Evolutionary conservation across 2,329 filamentous ascomycete genomes (phyloP).

Genomic region (Curvularia lunata): DNA sequence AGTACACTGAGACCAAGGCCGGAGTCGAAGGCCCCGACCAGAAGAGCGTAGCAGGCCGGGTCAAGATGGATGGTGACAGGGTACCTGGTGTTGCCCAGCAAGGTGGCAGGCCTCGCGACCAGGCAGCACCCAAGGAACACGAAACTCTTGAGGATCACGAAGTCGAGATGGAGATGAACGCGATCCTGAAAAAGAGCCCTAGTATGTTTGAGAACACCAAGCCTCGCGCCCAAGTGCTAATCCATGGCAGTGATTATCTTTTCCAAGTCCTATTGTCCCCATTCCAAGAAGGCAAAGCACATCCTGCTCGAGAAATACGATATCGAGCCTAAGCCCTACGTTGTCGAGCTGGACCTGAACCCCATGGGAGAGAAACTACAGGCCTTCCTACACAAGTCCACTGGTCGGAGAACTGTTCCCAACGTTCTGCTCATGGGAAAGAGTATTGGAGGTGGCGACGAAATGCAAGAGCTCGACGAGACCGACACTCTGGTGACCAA

Average conservation of each 20-base stretch:
- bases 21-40: slow-evolving; percentile 49
- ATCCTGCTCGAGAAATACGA: slow-evolving; percentile 84
- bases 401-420: slow-evolving; percentile 84
- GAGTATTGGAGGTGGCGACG: slow-evolving; percentile 89
- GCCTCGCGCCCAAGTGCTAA: slow-evolving; percentile 15
- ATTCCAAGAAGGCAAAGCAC: slow-evolving; percentile 82
- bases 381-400: slow-evolving; percentile 71
- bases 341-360: slow-evolving; percentile 90
- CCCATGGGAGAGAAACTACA: slow-evolving; percentile 76
- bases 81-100: slow-evolving; percentile 53
- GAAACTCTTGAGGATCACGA: slow-evolving; percentile 67
- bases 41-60: slow-evolving; percentile 61
- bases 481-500: slow-evolving; percentile 72
- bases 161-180: slow-evolving; percentile 74
- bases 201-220: slow-evolving; percentile 59
- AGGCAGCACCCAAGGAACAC: slow-evolving; percentile 50
- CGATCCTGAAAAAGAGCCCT: slow-evolving; percentile 82
- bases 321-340: slow-evolving; percentile 80
- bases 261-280: slow-evolving; percentile 91
- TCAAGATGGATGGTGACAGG: slow-evolving; percentile 54
- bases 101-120: slow-evolving; percentile 51
- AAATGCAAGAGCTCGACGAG: slow-evolving; percentile 71
- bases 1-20: slow-evolving; percentile 58
- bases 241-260: slow-evolving; percentile 80
- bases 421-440: slow-evolving; percentile 88